Percentiles rank a stretch among this genome's conserved stretches.
phyloP scores from a whole-genome alignment of 805 yeast species.

The Candida coquimbonensis region DNA sequence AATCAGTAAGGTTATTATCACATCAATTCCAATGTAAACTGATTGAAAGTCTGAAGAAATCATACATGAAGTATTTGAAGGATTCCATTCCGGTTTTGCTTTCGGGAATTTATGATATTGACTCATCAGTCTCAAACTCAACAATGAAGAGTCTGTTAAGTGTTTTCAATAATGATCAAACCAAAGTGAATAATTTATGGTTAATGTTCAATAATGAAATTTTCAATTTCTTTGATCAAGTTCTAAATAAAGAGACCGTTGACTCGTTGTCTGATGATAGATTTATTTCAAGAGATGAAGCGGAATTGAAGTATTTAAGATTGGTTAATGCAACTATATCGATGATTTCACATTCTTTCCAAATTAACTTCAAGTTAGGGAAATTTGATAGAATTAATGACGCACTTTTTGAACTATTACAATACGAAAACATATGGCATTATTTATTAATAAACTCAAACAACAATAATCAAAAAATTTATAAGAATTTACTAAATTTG shows the following conservation, averaged over 20 bases:
- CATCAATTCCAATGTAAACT: constrained; percentile 60
- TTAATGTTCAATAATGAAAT: constrained; percentile 49
- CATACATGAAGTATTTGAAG: constrained; percentile 56
- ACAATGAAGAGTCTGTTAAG: constrained; percentile 39
- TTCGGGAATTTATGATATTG: constrained; percentile 65
- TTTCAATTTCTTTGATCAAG: constrained; percentile 45
- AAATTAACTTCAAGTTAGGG: constrained; percentile 15
- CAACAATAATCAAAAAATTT: constrained; percentile 34
- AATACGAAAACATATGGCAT: constrained; percentile 39
- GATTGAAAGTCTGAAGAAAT: constrained; percentile 45
- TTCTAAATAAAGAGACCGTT: constrained; percentile 48
- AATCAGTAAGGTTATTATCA: constrained; percentile 50
- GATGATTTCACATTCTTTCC: constrained; percentile 34
- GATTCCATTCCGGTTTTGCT: constrained; percentile 71
- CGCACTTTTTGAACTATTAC: constrained; percentile 28
- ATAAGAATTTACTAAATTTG: constrained; percentile 34
- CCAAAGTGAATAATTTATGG: constrained; percentile 55
- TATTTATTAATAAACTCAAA: constrained; percentile 27
- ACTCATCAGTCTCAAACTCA: constrained; percentile 47
- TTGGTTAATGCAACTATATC: constrained; percentile 43
- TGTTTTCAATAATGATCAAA: constrained; percentile 51
- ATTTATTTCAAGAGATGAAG: constrained; percentile 58
- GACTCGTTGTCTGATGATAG: constrained; percentile 72
- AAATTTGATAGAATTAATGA: constrained; percentile 18
- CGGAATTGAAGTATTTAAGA: constrained; percentile 55